These are phyloP conservation scores for Teratosphaeria gauchensis DNA, from an alignment of 2,329 filamentous ascomycete genomes.

Conservation along the genomic window DNA sequence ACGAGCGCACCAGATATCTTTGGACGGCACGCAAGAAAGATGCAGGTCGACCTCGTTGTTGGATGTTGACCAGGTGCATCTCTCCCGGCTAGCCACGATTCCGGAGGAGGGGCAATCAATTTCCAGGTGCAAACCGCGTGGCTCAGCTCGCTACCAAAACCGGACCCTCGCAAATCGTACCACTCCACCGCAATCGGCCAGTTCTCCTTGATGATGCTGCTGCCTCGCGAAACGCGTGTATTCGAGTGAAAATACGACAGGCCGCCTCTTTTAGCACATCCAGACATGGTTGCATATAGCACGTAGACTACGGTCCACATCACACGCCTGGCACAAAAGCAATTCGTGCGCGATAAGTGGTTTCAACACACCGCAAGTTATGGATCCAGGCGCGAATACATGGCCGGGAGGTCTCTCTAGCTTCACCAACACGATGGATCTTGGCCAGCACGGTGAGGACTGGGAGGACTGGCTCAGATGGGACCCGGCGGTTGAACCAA, in stretches of 20 bases:
- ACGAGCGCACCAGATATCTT: too few relatives aligned
- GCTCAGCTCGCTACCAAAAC: neutral
- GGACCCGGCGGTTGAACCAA: conserved; percentile 31
- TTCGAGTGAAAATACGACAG: neutral
- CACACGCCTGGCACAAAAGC: neutral
- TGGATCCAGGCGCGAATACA: neutral
- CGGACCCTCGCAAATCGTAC: neutral
- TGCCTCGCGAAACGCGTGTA: neutral
- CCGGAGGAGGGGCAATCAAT: neutral
- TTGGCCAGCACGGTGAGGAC: conserved; percentile 16
- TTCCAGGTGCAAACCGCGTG: neutral
- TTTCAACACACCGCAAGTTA: neutral
- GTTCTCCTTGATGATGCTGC: neutral
- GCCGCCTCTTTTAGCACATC: neutral
- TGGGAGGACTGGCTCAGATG: conserved; percentile 42
- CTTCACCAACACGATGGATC: neutral
- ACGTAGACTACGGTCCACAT: neutral
- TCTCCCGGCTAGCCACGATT: neutral
- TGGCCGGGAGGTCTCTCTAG: neutral
- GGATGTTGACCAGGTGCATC: neutral
- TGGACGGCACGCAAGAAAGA: too few relatives aligned
- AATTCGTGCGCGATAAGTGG: neutral
- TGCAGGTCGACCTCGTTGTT: too few relatives aligned
- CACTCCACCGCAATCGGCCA: neutral
- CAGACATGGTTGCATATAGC: neutral